Conservation (phyloP, 2,329 filamentous ascomycete genomes). For the Clonostachys byssicola region DNA sequence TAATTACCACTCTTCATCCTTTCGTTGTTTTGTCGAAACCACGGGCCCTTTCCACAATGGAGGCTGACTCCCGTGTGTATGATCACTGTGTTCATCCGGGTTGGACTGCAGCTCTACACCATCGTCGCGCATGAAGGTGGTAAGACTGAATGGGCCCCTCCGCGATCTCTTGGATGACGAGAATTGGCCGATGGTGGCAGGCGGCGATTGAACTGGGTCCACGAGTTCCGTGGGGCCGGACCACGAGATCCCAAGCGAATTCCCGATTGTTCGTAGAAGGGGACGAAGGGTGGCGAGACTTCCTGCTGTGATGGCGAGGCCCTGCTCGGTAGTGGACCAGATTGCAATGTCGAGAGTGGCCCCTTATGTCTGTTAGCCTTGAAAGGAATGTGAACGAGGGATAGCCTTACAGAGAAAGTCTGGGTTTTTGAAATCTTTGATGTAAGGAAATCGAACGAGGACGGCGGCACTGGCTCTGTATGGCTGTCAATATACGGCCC, state of each 20-base stretch:
- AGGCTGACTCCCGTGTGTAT: no score
- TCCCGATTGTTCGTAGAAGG: constrained; percentile 25
- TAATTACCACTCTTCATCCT: no score
- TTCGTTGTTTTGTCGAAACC: no score
- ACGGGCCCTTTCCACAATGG: no score
- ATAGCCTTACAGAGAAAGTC: constrained; percentile 35
- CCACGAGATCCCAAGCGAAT: constrained; percentile 19
- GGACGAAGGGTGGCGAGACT: constrained; percentile 41
- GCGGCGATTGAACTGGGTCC: constrained; percentile 8
- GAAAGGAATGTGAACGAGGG: not conserved
- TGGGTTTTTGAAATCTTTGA: constrained; percentile 26
- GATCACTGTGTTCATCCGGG: no score
- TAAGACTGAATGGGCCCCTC: constrained; percentile 16
- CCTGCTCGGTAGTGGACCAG: constrained; percentile 42
- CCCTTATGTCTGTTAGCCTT: constrained; percentile 9
- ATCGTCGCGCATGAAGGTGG: constrained; percentile 17
- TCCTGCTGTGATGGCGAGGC: constrained; percentile 42
- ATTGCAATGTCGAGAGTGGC: constrained; percentile 38
- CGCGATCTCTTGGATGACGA: not conserved
- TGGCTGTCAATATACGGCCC: constrained; percentile 5
- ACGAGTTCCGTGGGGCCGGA: constrained; percentile 10
- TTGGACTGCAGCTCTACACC: not conserved
- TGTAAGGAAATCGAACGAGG: constrained; percentile 31
- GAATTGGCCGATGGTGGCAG: constrained; percentile 4
- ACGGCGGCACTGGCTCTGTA: constrained; percentile 39